These are phyloP conservation scores for Amanita rimosa DNA, from an alignment of 768 basidiomycete species.

Conservation along the genomic window DNA sequence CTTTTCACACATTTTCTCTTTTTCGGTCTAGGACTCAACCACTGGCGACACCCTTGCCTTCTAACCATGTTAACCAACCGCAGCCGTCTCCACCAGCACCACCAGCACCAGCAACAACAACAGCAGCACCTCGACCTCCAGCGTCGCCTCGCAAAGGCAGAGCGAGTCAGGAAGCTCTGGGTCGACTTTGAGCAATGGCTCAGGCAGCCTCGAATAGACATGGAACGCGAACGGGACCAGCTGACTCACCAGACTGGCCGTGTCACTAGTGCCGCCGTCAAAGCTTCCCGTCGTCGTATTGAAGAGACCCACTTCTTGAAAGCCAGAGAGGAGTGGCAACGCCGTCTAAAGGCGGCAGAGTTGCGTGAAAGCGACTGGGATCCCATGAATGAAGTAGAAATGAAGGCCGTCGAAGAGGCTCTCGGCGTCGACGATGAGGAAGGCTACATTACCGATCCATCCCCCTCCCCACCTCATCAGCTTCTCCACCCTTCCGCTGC, in stretches of 20 bases:
- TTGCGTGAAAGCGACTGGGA: constrained; percentile 34
- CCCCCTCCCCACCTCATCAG: constrained; percentile 5
- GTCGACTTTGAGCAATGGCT: constrained; percentile 23
- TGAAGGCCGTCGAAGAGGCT: constrained; percentile 19
- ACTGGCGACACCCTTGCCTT: constrained; percentile 12
- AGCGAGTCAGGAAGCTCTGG: constrained; percentile 23
- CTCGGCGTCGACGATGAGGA: constrained; percentile 27
- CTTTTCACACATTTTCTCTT: constrained; percentile 12
- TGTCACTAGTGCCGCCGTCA: constrained; percentile 21
- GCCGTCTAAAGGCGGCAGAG: constrained; percentile 18
- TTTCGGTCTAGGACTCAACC: constrained; percentile 18
- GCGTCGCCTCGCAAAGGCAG: constrained; percentile 6
- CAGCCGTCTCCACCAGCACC: constrained; percentile 12
- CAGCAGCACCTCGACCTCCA: constrained; percentile 7
- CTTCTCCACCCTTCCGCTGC: constrained; percentile 7
- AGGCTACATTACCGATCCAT: constrained; percentile 13
- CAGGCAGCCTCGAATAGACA: constrained; percentile 15
- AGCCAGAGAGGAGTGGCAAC: constrained; percentile 31
- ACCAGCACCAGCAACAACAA: constrained; percentile 10
- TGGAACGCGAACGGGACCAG: constrained; percentile 17
- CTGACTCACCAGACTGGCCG: constrained; percentile 10
- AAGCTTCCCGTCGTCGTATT: constrained; percentile 14
- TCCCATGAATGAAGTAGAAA: constrained; percentile 27
- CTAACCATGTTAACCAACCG: constrained; percentile 12
- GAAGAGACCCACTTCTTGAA: constrained; percentile 21